Evolutionary conservation across 129 eudicot species (phyloP).

Genomic region (Flaveria linearis): DNA sequence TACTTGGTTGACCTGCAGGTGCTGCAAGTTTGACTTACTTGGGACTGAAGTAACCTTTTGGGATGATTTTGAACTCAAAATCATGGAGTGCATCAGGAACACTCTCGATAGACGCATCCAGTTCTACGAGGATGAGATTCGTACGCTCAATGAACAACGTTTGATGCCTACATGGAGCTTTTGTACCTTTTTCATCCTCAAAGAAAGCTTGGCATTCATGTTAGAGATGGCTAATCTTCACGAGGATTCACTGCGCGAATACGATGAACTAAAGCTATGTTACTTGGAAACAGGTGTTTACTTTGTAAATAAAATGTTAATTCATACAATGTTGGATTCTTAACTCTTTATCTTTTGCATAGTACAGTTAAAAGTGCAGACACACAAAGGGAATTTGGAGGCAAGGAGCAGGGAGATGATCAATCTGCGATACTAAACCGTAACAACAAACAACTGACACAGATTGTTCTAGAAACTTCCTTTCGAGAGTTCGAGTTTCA

Average conservation of each 20-base stretch:
- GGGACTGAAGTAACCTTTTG: constrained; percentile 74
- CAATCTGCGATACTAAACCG: constrained; percentile 78
- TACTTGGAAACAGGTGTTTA: constrained; percentile 86
- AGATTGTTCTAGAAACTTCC: constrained; percentile 90
- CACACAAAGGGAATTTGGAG: constrained; percentile 78
- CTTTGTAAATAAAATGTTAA: not conserved
- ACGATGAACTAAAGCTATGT: constrained; percentile 90
- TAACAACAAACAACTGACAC: constrained; percentile 64
- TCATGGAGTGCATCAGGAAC: constrained; percentile 75
- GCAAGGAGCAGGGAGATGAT: constrained; percentile 85
- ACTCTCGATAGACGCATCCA: constrained; percentile 86
- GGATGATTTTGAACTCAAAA: constrained; percentile 84
- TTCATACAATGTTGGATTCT: not conserved
- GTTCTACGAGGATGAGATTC: constrained; percentile 94
- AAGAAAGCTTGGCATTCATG: constrained; percentile 98
- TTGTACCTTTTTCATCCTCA: constrained; percentile 83
- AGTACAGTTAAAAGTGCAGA: constrained; percentile 65
- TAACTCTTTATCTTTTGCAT: constrained; percentile 15
- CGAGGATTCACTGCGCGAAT: constrained; percentile 92
- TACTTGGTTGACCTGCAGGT: constrained; percentile 52
- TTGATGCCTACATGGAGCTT: constrained; percentile 94
- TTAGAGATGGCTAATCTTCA: constrained; percentile 93
- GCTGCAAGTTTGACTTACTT: constrained; percentile 76
- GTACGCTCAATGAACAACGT: constrained; percentile 90
- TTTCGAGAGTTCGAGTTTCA: constrained; percentile 91